Evolutionary conservation across 805 yeast genomes (phyloP), one percentile per base, ranked within the genome.

Genomic region (Candida anglica): DNA sequence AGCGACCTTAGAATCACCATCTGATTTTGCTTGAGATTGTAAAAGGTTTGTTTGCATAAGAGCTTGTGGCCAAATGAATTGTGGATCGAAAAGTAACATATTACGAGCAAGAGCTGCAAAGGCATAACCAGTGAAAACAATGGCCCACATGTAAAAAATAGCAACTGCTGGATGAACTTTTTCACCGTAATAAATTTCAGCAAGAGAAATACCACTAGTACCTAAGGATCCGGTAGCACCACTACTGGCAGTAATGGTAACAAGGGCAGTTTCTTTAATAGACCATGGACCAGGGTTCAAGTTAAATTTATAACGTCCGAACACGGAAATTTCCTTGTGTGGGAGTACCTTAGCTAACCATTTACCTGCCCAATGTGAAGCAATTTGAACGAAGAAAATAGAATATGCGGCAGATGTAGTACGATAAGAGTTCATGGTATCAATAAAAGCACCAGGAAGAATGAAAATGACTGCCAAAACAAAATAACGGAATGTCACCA

Each of bases 261-360:
- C 63, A 58, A 79, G 37, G 21, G 74, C 69, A 6, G 77, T 64
- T 43, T 74, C 79, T 38, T 73, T 73, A 27, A 74, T 64, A 4
- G 75, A 54, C 78, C 78, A 74, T 0, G 79, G 78, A 2, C 77
- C 73, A 0, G 80, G 79, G 38, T 74, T 73, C 32, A 70, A 43
- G 34, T 56, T 56, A 41, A 71, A 62, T 19, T 41, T 39, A 28
- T 50, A 41, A 5, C 47, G 33, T 5, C 49, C 43, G 5, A 52
- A 26, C 4, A 44, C 9, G 10, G 32, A 33, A 6, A 61, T 37
- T 10, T 32, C 37, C 33, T 47, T 55, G 7, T 44, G 33, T 0
- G 79, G 79, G 3, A 74, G 50, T 0, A 46, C 50, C 15, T 35
- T 43, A 0, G 78, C 74, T 30, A 73, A 42, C 61, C 65, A 67